phyloP scores from a whole-genome alignment of 108 stramenopile genomes.

The Phaeodactylum tricornutum region DNA sequence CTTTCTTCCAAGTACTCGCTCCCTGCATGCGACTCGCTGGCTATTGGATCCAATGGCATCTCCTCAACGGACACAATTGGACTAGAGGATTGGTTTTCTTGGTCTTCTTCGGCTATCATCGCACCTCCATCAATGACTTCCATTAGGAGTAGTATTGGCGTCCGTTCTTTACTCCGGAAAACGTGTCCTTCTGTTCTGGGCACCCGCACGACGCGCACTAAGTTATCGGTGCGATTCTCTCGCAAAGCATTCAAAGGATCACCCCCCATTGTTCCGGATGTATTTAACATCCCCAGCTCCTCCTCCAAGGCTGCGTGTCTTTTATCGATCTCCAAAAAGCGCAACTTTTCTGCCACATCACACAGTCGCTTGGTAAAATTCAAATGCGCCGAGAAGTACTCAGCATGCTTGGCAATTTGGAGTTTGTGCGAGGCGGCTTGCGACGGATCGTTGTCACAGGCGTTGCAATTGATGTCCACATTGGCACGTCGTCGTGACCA shows the following conservation, averaged over 20 bases:
- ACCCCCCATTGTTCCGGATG: constrained; percentile 69
- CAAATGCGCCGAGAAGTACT: constrained; percentile 75
- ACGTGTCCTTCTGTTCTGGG: constrained; percentile 80
- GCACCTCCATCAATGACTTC: constrained; percentile 43
- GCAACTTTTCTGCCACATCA: constrained; percentile 73
- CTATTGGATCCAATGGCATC: too few species aligned
- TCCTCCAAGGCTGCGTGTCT: constrained; percentile 29
- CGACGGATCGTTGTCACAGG: too few species aligned
- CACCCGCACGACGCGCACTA: constrained; percentile 46
- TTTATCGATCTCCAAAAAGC: constrained; percentile 48
- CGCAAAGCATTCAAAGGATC: constrained; percentile 61
- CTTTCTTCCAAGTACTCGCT: too few species aligned
- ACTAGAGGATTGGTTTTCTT: too few species aligned
- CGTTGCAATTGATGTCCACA: too few species aligned
- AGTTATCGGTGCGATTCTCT: constrained; percentile 14
- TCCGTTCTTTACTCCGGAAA: constrained; percentile 83
- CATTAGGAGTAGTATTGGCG: constrained; percentile 67
- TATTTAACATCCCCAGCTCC: constrained; percentile 55
- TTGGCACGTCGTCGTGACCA: too few species aligned
- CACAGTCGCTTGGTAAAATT: constrained; percentile 64
- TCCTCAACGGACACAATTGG: too few species aligned
- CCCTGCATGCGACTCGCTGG: too few species aligned
- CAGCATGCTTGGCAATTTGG: constrained; percentile 65
- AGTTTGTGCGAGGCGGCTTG: too few species aligned
- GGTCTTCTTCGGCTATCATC: constrained; percentile 7